A percentile compares a stretch with the other conserved stretches of the same genome.
Conservation (phyloP, 2,329 filamentous ascomycete genomes). For the Epicoccum sorghinum region DNA sequence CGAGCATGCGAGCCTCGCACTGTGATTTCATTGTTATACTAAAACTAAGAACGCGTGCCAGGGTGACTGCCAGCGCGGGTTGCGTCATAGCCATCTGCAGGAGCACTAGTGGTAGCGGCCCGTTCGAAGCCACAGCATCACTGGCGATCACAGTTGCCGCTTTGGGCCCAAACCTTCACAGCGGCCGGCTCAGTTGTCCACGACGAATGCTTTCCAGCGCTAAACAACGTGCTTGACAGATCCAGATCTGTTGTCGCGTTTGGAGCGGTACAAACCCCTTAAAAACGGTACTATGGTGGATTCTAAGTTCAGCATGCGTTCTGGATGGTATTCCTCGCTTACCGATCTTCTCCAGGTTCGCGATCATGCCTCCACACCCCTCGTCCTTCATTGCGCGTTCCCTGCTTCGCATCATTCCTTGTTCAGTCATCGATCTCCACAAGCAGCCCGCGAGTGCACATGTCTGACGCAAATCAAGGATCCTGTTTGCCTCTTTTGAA, state of each 20-base stretch:
- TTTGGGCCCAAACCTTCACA: conserved; percentile 7
- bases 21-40: conserved; percentile 15
- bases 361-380: conserved; percentile 3
- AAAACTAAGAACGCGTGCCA: conserved; percentile 4
- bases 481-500: conserved; percentile 2
- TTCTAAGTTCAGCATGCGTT: conserved; percentile 11
- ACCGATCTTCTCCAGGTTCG: conserved; percentile 17
- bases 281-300: background rate
- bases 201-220: background rate
- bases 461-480: conserved; percentile 4
- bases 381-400: conserved; percentile 6
- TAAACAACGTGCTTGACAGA: background rate
- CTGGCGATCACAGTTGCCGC: conserved; percentile 8
- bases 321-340: conserved; percentile 22
- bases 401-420: conserved; percentile 15
- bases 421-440: conserved; percentile 3
- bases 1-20: background rate
- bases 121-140: conserved; percentile 21
- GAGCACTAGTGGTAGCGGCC: conserved; percentile 17
- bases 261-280: background rate
- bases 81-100: conserved; percentile 27
- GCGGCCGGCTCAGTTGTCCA: conserved; percentile 2
- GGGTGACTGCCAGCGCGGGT: conserved; percentile 7
- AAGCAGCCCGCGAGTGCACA: conserved; percentile 10
- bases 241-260: background rate